Evolutionary conservation across 257 asterid species (phyloP), one percentile per base, ranked within the genome.

Genomic region (Ligustrum vulgare): DNA sequence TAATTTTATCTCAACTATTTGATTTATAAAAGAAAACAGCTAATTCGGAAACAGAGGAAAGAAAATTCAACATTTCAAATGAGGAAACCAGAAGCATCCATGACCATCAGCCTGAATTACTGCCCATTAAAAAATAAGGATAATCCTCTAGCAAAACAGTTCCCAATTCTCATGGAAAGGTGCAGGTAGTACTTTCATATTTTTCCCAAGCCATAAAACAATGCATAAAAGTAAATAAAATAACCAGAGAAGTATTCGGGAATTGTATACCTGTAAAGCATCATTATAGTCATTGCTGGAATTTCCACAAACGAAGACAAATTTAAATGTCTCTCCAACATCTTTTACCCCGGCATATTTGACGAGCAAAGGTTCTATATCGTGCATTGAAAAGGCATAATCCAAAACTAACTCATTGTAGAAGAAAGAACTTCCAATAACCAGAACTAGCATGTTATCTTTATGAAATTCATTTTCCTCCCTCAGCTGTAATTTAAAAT

Each of bases 381-480:
- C 93, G 77, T 79, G 96, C 84, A 93, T 86, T 62, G 96, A 84
- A 77, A 93, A 71, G 67, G 93, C 87, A 87, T 91, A 91, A 77
- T 93, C 91, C 97, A 93, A 93, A 56, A 94, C 86, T 74, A 93
- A 85, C 82, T 89, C 93, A 75, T 84, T 75, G 87, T 82, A 93
- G 81, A 89, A 90, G 73, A 87, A 87, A 67, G 97, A 95, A 87
- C 99, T 91, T 73, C 98, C 99, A 86, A 87, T 83, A 79, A 95
- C 82, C 82, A 95, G 80, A 82, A 95, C 91, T 88, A 95, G 78
- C 81, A 91, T 72, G 72, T 91, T 96, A 79, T 90, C 93, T 73
- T 85, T 28, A 56, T 78, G 85, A 87, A 90, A 86, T 77, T 92
- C 92, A 87, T 91, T 79, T 74, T 90, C 94, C 84, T 80, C 84